These are phyloP conservation scores for Fusarium goolgardi DNA, from an alignment of 2,329 filamentous ascomycete genomes.

Conservation along the genomic window DNA sequence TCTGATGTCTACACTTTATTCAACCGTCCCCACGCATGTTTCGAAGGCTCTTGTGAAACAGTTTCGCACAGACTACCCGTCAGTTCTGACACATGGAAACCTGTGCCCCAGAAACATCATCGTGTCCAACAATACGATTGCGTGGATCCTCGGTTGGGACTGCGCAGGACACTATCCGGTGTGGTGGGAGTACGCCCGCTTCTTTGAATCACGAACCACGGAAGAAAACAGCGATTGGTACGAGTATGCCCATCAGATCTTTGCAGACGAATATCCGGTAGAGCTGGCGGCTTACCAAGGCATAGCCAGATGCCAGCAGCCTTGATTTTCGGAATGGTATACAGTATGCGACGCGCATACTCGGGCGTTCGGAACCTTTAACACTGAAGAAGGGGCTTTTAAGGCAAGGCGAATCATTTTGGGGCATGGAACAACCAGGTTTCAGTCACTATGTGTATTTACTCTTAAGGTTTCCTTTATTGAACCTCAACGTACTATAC, in stretches of 20 bases:
- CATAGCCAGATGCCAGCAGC: slow-evolving; percentile 46
- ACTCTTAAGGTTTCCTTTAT: slow-evolving; percentile 22
- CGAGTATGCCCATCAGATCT: slow-evolving; percentile 48
- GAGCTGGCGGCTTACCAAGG: slow-evolving; percentile 51
- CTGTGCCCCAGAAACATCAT: slow-evolving; percentile 49
- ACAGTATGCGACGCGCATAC: neutral
- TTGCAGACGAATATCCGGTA: slow-evolving; percentile 36
- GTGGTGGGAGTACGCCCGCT: slow-evolving; percentile 53
- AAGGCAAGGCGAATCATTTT: neutral
- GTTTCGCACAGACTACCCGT: slow-evolving; percentile 28
- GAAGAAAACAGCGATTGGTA: slow-evolving; percentile 50
- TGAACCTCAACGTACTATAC: slow-evolving; percentile 38
- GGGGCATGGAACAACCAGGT: neutral
- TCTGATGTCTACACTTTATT: slow-evolving; percentile 44
- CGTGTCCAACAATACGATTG: slow-evolving; percentile 42
- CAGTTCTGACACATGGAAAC: slow-evolving; percentile 44
- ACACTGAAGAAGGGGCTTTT: neutral
- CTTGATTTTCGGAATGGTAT: slow-evolving; percentile 13
- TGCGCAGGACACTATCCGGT: slow-evolving; percentile 50
- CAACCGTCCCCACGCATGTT: slow-evolving; percentile 43
- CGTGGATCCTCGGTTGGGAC: slow-evolving; percentile 49
- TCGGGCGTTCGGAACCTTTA: neutral
- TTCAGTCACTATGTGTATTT: slow-evolving; percentile 17
- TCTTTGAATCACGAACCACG: slow-evolving; percentile 49
- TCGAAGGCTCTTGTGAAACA: slow-evolving; percentile 36